Evolutionary conservation across 192 early-diverging fungal genomes (phyloP), one percentile per base, ranked within the genome.

Genomic region (Linnemannia schmuckeri): DNA sequence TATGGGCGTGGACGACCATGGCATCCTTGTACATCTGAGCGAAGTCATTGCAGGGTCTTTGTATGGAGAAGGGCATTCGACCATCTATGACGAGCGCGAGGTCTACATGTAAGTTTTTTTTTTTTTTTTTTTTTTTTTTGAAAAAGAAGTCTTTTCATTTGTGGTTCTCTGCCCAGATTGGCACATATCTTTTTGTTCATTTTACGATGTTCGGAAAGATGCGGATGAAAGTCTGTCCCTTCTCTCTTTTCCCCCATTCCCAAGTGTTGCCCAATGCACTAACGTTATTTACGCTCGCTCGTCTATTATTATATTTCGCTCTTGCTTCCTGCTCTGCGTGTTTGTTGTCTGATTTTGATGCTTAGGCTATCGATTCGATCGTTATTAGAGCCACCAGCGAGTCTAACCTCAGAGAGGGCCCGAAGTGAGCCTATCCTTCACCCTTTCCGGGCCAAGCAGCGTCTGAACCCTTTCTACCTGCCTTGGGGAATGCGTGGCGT

Each of bases 401-500:
- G 75, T 27, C 40, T 85, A 30, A 85, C 78, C 4, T 44, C 81
- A 42, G 72, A 75, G 17, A 20, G 61, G n/a, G 70, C 57, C 18
- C 72, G 66, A 52, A 75, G 82, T 61, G 77, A 83, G 17, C 83
- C 82, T 40, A 89, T 89, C 74, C 82, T 93, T 8, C 76, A 93
- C 8, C 89, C 89, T 3, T 95, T 98, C 44, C 82, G 89, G 40
- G 96, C 96, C 1, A 92, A 92, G 46, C 61, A 89, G 20, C 91
- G 92, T 40, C 88, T 96, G 49, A 99, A 99, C 73, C 97, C 97
- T 35, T 97, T 94, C 79, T 96, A 92, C 87, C 89, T 99, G 10
- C 97, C 98, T 6, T 98, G 97, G 97, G 96, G 97, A n/a, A 95
- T 99, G 94, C 95, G 96, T 24, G 93, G 94, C 18, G 89, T 99